phyloP scores from a whole-genome alignment of 2,329 filamentous ascomycete genomes.

The Aspergillus amoenus region DNA sequence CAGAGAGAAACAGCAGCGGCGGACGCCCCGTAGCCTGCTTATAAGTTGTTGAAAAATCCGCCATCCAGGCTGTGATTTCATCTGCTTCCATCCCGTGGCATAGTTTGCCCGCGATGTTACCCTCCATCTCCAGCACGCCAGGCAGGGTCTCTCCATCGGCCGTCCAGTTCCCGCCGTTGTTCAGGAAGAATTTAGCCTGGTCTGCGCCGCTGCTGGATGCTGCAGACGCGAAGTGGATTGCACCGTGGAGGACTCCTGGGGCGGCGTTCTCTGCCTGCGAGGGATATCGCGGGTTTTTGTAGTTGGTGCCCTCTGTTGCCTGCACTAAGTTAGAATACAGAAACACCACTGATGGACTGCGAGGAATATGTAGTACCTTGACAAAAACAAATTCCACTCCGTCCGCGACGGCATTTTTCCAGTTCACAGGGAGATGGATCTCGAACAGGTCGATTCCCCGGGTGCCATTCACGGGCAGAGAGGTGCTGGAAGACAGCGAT shows the following conservation, averaged over 20 bases:
- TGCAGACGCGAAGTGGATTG: conserved; percentile 10
- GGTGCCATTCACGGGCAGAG: background rate
- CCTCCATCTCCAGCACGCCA: conserved; percentile 15
- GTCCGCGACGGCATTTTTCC: background rate
- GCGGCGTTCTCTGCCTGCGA: background rate
- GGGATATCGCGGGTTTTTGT: conserved; percentile 1
- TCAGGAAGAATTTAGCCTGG: conserved; percentile 10
- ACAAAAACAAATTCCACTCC: conserved; percentile 8
- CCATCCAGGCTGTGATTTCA: conserved; percentile 13
- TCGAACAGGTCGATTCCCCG: conserved; percentile 6
- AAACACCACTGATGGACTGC: background rate
- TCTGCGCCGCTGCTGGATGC: conserved; percentile 12
- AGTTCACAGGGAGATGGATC: conserved; percentile 6
- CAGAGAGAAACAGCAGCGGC: conserved; percentile 10
- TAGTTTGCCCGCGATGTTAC: conserved; percentile 12
- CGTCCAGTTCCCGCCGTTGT: conserved; percentile 13
- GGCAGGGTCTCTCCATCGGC: conserved; percentile 8
- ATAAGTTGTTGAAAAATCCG: conserved; percentile 10
- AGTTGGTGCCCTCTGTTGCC: conserved; percentile 2
- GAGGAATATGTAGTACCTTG: background rate
- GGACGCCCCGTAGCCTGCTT: background rate
- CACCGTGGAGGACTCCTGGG: conserved; percentile 2
- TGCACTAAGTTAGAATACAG: background rate
- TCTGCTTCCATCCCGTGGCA: conserved; percentile 10
- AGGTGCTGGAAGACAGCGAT: too few species aligned